A percentile compares a stretch with the other conserved stretches of the same genome.
These are phyloP conservation scores for Zygosaccharomyces sapae DNA, from an alignment of 1,139 yeast species.

Conservation along the genomic window DNA sequence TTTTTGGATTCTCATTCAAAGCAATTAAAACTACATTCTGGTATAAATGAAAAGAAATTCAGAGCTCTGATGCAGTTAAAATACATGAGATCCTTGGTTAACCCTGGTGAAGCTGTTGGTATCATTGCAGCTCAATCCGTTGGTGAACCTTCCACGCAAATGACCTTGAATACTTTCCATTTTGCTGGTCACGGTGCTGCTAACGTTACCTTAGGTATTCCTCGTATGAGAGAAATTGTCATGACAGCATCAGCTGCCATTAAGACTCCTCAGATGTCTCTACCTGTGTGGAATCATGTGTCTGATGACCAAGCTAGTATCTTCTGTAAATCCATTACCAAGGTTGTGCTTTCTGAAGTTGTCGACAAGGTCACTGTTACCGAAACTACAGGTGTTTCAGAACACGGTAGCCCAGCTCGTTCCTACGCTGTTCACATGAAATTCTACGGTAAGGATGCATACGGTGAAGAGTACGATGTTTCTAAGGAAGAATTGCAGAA, in stretches of 20 bases:
- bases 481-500: constrained; percentile 72
- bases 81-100: constrained; percentile 90
- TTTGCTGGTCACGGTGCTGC: constrained; percentile 99
- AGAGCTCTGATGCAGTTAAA: constrained; percentile 96
- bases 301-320: constrained; percentile 83
- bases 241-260: constrained; percentile 97
- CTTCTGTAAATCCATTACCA: constrained; percentile 87
- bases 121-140: constrained; percentile 97
- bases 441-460: constrained; percentile 74
- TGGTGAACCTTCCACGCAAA: constrained; percentile 99
- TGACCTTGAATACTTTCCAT: constrained; percentile 99
- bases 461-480: constrained; percentile 83
- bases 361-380: constrained; percentile 81
- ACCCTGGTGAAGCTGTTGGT: constrained; percentile 98
- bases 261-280: constrained; percentile 96
- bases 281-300: constrained; percentile 77
- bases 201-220: constrained; percentile 98
- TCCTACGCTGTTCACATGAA: constrained; percentile 69
- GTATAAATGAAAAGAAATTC: constrained; percentile 76
- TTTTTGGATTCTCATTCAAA: constrained; percentile 55
- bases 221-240: constrained; percentile 99
- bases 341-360: constrained; percentile 81
- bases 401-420: constrained; percentile 52
- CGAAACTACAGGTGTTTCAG: constrained; percentile 72
- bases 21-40: constrained; percentile 46